Conservation (phyloP, 1,284 basidiomycete species). For the Tilletia horrida region DNA sequence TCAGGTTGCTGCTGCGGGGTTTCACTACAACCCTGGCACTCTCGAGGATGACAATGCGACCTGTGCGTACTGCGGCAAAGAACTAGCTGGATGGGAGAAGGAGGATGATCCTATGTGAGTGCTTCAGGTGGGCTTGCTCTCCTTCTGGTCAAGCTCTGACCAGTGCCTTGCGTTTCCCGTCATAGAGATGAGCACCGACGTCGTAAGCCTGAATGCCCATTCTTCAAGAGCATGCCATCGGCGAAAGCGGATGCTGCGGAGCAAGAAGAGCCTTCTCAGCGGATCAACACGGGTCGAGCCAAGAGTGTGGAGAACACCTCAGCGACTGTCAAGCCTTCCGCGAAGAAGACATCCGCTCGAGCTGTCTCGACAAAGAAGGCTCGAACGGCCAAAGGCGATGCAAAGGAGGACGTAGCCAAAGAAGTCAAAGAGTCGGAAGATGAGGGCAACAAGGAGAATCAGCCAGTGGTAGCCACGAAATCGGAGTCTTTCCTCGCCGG, state of each 20-base stretch:
- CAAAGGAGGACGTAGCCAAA: no score
- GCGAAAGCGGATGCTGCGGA: background rate
- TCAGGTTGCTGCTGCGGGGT: conserved; percentile 52
- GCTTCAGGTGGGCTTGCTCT: background rate
- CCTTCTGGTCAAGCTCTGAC: background rate
- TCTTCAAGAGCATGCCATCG: conserved; percentile 41
- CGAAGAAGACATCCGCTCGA: no score
- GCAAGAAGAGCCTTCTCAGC: background rate
- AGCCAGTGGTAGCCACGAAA: no score
- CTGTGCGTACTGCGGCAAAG: conserved; percentile 51
- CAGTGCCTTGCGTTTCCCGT: background rate
- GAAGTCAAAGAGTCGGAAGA: no score
- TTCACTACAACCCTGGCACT: conserved; percentile 45
- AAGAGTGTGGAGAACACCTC: background rate
- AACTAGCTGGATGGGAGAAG: conserved; percentile 53
- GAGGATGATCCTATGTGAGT: conserved; percentile 49
- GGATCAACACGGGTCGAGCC: background rate
- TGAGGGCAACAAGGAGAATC: no score
- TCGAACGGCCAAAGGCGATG: no score
- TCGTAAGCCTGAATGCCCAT: conserved; percentile 48
- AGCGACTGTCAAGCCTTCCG: no score
- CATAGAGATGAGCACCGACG: conserved; percentile 46
- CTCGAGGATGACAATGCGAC: conserved; percentile 48
- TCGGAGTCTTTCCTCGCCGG: no score
- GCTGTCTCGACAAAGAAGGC: no score